Evolutionary conservation across 202 grass and related monocot species (phyloP).

Genomic region (Musa balbisiana): DNA sequence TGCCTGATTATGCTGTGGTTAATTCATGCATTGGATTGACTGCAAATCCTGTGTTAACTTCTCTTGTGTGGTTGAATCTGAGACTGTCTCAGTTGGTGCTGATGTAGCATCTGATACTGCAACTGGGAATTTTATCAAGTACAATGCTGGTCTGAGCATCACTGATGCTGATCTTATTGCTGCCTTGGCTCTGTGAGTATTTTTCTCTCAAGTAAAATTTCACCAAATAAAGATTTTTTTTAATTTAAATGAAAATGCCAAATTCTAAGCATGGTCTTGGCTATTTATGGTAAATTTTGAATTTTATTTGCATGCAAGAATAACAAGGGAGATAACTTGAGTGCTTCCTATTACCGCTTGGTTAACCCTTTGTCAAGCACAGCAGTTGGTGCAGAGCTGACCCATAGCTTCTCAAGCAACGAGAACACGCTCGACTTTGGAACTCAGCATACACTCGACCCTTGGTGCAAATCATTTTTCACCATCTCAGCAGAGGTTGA

Average conservation of each 20-base stretch:
- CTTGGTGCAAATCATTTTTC: conserved; percentile 47
- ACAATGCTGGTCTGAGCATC: conserved; percentile 68
- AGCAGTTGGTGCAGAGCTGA: conserved; percentile 79
- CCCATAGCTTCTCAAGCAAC: conserved; percentile 55
- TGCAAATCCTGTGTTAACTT: conserved; percentile 74
- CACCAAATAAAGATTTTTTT: not conserved
- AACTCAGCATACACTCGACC: conserved; percentile 61
- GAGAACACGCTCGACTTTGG: conserved; percentile 75
- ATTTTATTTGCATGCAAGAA: conserved; percentile 45
- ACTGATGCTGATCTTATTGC: conserved; percentile 68
- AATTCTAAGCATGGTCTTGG: not conserved
- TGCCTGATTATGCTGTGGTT: conserved; percentile 79
- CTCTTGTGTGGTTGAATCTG: conserved; percentile 54
- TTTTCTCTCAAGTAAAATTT: conserved; percentile 1
- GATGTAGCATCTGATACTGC: conserved; percentile 92
- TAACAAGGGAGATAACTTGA: conserved; percentile 74
- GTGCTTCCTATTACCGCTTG: conserved; percentile 64
- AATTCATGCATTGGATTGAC: conserved; percentile 80
- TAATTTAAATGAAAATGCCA: not conserved
- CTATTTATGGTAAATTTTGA: not conserved
- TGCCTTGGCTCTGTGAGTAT: conserved; percentile 68
- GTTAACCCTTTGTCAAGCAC: conserved; percentile 32
- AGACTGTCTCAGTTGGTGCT: conserved; percentile 55
- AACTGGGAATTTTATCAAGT: conserved; percentile 71
- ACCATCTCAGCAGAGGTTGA: conserved; percentile 76